These are phyloP conservation scores for Cyberlindnera xishuangbannaensis DNA, from an alignment of 805 yeast species.

Conservation along the genomic window DNA sequence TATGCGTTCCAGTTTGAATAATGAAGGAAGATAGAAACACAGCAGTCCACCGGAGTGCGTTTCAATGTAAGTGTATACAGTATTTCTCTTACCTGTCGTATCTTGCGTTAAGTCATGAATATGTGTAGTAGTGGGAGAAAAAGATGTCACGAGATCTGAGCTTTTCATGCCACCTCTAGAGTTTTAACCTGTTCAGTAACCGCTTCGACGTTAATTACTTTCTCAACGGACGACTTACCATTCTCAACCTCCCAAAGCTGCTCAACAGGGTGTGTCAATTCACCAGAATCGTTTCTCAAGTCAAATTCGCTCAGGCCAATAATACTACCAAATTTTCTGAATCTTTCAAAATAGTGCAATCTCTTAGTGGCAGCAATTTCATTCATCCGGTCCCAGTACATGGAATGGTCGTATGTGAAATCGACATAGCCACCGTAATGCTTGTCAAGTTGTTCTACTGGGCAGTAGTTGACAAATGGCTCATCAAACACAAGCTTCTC, in stretches of 20 bases:
- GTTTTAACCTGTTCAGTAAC: conserved; percentile 11
- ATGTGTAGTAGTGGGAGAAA: no score
- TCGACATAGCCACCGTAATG: conserved; percentile 83
- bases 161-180: conserved; percentile 9
- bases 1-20: no score
- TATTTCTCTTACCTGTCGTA: no score
- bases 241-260: conserved; percentile 7
- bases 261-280: conserved; percentile 16
- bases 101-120: no score
- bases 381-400: conserved; percentile 71
- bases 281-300: conserved; percentile 43
- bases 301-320: conserved; percentile 83
- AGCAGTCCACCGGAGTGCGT: no score
- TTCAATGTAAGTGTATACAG: no score
- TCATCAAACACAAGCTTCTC: conserved; percentile 90
- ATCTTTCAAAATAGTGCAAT: conserved; percentile 60
- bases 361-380: conserved; percentile 56
- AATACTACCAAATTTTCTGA: conserved; percentile 58
- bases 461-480: conserved; percentile 80
- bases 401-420: conserved; percentile 74
- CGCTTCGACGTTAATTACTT: conserved; percentile 2
- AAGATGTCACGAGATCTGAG: no score
- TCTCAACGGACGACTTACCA: conserved; percentile 3
- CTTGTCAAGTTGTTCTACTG: conserved; percentile 71
- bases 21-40: no score